Conservation (phyloP, 352 stramenopile genomes). For the Globisporangium yorkense region DNA sequence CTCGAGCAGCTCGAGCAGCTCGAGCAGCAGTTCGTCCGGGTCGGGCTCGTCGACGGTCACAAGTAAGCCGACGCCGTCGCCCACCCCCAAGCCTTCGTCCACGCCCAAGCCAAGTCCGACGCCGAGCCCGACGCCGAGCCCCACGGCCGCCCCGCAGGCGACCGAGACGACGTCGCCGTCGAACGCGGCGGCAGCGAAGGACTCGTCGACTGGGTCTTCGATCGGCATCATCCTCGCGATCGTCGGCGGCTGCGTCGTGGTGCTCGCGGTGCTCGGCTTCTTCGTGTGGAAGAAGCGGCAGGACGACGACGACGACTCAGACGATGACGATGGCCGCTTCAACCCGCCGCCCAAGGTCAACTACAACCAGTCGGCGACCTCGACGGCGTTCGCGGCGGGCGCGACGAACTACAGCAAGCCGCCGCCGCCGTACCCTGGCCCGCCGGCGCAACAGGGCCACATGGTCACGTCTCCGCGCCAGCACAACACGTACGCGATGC, state of each 20-base stretch:
- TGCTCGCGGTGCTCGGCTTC: conserved; percentile 47
- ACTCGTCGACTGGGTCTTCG: conserved; percentile 22
- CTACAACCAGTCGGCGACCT: conserved; percentile 14
- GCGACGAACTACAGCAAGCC: conserved; percentile 23
- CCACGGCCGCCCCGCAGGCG: conserved; percentile 8
- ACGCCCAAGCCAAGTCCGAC: conserved; percentile 24
- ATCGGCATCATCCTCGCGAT: conserved; percentile 50
- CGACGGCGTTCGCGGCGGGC: conserved; percentile 10
- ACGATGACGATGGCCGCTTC: conserved; percentile 34
- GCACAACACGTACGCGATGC: conserved; percentile 17
- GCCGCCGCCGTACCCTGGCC: not conserved
- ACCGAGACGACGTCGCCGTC: conserved; percentile 19
- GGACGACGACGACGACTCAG: conserved; percentile 58
- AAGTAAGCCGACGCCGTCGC: conserved; percentile 5
- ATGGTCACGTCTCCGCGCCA: conserved; percentile 8
- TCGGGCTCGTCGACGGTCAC: conserved; percentile 15
- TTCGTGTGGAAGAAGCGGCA: conserved; percentile 52
- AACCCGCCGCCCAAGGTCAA: conserved; percentile 12
- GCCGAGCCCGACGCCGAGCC: conserved; percentile 13
- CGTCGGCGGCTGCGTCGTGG: conserved; percentile 24
- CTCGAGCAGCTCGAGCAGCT: conserved; percentile 14
- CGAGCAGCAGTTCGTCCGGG: conserved; percentile 12
- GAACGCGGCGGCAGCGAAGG: conserved; percentile 24
- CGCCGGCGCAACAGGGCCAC: conserved; percentile 1
- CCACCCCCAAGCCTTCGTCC: conserved; percentile 19